A percentile compares a stretch with the other conserved stretches of the same genome.
phyloP scores from a whole-genome alignment of 495 filamentous ascomycete genomes.

The Xylona heveae region DNA sequence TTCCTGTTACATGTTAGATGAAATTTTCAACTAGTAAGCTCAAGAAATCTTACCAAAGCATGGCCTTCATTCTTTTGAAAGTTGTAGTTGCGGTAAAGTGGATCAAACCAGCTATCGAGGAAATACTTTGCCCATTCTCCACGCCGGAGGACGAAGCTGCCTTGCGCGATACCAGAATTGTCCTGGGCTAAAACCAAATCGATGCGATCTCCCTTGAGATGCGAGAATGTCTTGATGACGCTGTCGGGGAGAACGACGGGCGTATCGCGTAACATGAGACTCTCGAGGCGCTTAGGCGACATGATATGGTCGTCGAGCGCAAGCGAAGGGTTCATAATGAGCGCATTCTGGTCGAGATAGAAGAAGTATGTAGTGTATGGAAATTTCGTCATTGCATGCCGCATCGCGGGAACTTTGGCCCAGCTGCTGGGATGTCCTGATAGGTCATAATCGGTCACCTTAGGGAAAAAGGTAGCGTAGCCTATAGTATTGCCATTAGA shows the following conservation, averaged over 20 bases:
- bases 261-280: conserved; percentile 62
- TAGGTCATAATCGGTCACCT: conserved; percentile 54
- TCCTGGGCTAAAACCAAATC: conserved; percentile 80
- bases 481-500: conserved; percentile 35
- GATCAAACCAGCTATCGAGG: conserved; percentile 91
- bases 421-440: conserved; percentile 44
- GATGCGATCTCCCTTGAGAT: conserved; percentile 52
- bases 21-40: conserved; percentile 1
- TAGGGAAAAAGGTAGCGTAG: conserved; percentile 70
- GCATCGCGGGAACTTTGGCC: conserved; percentile 64
- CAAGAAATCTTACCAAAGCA: conserved; percentile 46
- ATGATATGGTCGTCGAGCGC: conserved; percentile 51
- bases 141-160: conserved; percentile 58
- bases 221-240: conserved; percentile 84
- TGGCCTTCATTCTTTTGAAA: conserved; percentile 89
- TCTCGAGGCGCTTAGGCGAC: conserved; percentile 39
- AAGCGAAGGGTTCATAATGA: conserved; percentile 75
- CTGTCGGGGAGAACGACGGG: conserved; percentile 86
- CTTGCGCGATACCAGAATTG: conserved; percentile 48
- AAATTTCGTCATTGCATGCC: conserved; percentile 67
- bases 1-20: conserved; percentile 23
- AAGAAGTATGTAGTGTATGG: conserved; percentile 63
- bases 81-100: conserved; percentile 77
- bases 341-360: conserved; percentile 58
- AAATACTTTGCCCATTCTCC: conserved; percentile 88